phyloP scores from a whole-genome alignment of 768 basidiomycete species.

The Hebeloma cylindrosporum region DNA sequence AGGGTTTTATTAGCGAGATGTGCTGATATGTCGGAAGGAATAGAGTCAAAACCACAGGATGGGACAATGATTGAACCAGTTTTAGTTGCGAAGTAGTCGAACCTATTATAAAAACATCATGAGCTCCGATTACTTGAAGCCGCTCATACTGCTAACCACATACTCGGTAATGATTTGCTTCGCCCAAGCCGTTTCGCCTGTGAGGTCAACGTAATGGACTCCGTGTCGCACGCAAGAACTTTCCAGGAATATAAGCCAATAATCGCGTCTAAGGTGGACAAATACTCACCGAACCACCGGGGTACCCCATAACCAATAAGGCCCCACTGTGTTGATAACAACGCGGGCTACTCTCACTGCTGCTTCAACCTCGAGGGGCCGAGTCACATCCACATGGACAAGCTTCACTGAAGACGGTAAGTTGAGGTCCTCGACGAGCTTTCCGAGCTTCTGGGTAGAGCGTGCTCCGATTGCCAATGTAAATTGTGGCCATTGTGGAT shows the following conservation, averaged over 20 bases:
- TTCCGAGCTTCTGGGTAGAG: constrained; percentile 59
- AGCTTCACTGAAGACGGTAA: constrained; percentile 44
- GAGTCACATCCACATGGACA: constrained; percentile 61
- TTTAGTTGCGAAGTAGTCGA: constrained; percentile 69
- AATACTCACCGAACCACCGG: constrained; percentile 67
- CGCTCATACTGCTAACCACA: constrained; percentile 23
- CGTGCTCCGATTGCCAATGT: constrained; percentile 71
- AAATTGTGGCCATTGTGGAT: constrained; percentile 61
- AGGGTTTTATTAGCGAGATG: constrained; percentile 72
- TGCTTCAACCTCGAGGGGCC: constrained; percentile 50
- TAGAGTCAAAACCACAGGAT: constrained; percentile 73
- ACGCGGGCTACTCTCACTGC: constrained; percentile 60
- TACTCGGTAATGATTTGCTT: constrained; percentile 58
- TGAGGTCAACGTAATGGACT: constrained; percentile 84
- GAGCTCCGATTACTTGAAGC: constrained; percentile 11
- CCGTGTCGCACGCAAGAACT: constrained; percentile 62
- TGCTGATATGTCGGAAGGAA: constrained; percentile 71
- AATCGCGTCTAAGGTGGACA: neutral
- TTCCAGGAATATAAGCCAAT: neutral
- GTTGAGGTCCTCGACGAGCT: constrained; percentile 45
- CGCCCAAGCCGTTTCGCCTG: constrained; percentile 72
- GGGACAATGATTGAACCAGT: constrained; percentile 78
- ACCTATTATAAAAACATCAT: constrained; percentile 39
- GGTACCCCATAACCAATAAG: constrained; percentile 71
- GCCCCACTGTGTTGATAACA: constrained; percentile 77